Conservation (phyloP, 2,329 filamentous ascomycete genomes). For the Ascosphaera aggregata region DNA sequence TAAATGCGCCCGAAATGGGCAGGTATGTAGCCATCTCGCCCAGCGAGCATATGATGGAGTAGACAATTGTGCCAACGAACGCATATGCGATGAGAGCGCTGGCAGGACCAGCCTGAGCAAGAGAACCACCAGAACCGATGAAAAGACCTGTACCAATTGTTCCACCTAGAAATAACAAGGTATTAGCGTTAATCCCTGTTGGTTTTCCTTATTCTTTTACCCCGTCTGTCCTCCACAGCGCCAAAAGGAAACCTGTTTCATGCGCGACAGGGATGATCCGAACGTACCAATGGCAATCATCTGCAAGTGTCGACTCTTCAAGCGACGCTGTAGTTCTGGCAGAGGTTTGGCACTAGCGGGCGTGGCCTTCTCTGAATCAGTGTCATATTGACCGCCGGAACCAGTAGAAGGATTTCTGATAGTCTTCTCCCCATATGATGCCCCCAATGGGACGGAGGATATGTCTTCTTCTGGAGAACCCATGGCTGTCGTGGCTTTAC, state of each 20-base stretch:
- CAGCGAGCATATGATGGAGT: conserved; percentile 44
- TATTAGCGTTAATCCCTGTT: too few species aligned
- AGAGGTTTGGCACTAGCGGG: not conserved
- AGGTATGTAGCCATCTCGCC: conserved; percentile 55
- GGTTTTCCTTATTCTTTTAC: too few species aligned
- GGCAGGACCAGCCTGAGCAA: conserved; percentile 40
- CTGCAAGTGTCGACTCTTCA: conserved; percentile 76
- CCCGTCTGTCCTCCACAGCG: too few species aligned
- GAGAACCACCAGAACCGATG: conserved; percentile 39
- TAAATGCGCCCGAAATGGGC: conserved; percentile 54
- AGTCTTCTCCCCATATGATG: not conserved
- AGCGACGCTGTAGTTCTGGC: conserved; percentile 26
- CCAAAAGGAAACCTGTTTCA: too few species aligned
- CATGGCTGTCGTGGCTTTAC: not conserved
- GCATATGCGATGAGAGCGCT: conserved; percentile 44
- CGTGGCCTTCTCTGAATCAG: not conserved
- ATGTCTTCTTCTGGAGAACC: not conserved
- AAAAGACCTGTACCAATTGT: conserved; percentile 55
- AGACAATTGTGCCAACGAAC: conserved; percentile 49
- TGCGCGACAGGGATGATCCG: conserved; percentile 29
- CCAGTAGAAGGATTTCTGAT: too few species aligned
- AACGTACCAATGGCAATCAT: conserved; percentile 96
- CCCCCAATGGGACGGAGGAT: not conserved
- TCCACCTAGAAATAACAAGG: conserved; percentile 20
- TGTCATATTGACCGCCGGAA: not conserved